These are phyloP conservation scores for Pinus taeda DNA, from an alignment of 75 land plant species.

Conservation along the genomic window DNA sequence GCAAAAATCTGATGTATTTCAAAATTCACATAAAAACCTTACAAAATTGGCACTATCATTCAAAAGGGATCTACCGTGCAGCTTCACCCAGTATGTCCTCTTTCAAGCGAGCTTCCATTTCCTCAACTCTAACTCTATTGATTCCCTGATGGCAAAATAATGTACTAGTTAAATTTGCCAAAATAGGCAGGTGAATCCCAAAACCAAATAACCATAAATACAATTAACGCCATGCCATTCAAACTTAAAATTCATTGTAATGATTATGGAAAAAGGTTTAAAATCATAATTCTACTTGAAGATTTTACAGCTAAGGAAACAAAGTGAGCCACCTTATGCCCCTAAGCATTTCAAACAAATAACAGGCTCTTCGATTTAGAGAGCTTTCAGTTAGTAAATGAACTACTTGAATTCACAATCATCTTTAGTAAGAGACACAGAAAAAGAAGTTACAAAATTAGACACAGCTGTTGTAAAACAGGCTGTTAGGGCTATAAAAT, in stretches of 20 bases:
- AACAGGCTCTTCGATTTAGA: background rate
- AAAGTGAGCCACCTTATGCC: background rate
- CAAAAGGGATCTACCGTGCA: conserved; percentile 48
- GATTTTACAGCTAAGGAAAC: background rate
- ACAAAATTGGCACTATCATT: background rate
- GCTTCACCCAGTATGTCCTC: conserved; percentile 89
- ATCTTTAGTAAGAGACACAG: background rate
- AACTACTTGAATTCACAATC: background rate
- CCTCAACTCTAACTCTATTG: conserved; percentile 86
- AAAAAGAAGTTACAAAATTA: background rate
- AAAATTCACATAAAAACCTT: background rate
- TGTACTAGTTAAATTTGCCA: background rate
- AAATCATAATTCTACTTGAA: background rate
- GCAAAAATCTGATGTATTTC: background rate
- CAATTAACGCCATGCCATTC: background rate
- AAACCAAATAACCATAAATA: background rate
- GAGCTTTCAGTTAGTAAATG: background rate
- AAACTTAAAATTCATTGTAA: background rate
- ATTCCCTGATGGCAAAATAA: conserved; percentile 61
- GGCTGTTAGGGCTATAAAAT: background rate
- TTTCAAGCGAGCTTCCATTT: conserved; percentile 95
- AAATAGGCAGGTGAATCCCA: background rate
- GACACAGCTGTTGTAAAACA: background rate
- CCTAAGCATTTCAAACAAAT: background rate
- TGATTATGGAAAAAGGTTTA: background rate